Percentiles rank a stretch among this genome's conserved stretches.
Evolutionary conservation across 176 grass and related monocot genomes (phyloP).

Genomic region (Dendrocalamus sinicus): DNA sequence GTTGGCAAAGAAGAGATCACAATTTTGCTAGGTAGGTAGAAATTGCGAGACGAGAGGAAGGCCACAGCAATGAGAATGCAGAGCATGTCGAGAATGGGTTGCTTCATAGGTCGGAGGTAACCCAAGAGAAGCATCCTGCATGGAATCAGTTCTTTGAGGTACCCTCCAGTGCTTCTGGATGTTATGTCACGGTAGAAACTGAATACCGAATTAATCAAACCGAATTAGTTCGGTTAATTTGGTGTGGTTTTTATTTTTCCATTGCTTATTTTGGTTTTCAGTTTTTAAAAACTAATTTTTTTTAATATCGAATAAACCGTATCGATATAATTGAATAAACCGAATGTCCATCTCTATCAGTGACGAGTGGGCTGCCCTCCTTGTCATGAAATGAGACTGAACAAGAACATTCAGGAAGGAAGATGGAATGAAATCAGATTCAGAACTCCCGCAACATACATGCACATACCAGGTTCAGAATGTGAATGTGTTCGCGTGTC

Average conservation of each 20-base stretch:
- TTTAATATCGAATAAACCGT: too few species aligned
- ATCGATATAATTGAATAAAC: too few species aligned
- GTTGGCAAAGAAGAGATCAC: conserved; percentile 66
- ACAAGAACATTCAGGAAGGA: background rate
- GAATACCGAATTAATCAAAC: too few species aligned
- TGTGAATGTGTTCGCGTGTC: background rate
- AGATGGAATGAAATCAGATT: background rate
- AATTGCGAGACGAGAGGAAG: conserved; percentile 44
- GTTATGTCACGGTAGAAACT: background rate
- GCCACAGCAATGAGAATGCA: background rate
- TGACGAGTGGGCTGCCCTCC: background rate
- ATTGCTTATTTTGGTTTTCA: too few species aligned
- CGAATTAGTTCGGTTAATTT: too few species aligned
- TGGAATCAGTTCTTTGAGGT: conserved; percentile 92
- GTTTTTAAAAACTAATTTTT: too few species aligned
- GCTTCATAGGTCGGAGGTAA: conserved; percentile 65
- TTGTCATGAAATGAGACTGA: conserved; percentile 8
- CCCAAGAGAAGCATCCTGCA: conserved; percentile 69
- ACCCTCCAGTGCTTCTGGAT: background rate
- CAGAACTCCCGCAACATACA: background rate
- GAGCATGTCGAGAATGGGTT: conserved; percentile 44
- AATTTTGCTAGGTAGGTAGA: conserved; percentile 83
- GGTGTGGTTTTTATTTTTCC: too few species aligned
- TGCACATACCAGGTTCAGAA: conserved; percentile 34
- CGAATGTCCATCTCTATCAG: too few species aligned